Base-by-base conservation (phyloP, 2,329 filamentous ascomycete species). In the Coleophoma crateriformis region DNA sequence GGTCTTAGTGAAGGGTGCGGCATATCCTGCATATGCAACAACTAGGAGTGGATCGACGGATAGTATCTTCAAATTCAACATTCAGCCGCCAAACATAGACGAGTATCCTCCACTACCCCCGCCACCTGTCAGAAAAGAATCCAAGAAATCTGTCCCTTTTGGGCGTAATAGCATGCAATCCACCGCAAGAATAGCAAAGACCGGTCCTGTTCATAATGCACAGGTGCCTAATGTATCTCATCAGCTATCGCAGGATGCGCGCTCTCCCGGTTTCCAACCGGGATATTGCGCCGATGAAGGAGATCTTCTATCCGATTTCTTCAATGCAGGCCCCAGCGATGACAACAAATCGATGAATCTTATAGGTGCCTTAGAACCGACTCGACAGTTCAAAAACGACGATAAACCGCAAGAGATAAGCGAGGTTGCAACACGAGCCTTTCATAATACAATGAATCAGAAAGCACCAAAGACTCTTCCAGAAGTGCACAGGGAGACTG, bases 361-460 rank as follows among this genome's bases (percentile, higher is more conserved):
- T 10, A 27, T 27, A 27, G 27, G 5, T 27, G 27, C 27, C 27
- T 27, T 27, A 27, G 27, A 27, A 10, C 27, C 27, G 22, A 17
- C 3, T 13, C 19, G n/a, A 34, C 8, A 32, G n/a, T 12, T 14
- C 33, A 33, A 8, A 3, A 32, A 44, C 14, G 44, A 41, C 5
- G 40, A 44, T 7, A 41, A 19, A 10, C 11, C 41, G 14, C 56
- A 61, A 40, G 7, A 14, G 19, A 46, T 33, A 13, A 40, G 50
- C 20, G 61, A 63, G 40, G 13, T 32, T 5, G 38, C 38, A 4
- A 56, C 53, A 8, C 51, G 58, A 50, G 33, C n/a, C 2, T 64
- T 53, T 45, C 53, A 58, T 13, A 42, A 37, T 11, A 63, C 58
- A 4, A 64, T 63, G 60, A 57, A 55, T 7, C 62, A 61, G 41